Base-by-base conservation (phyloP, 441 rosid genomes). In the Melastoma candidum region DNA sequence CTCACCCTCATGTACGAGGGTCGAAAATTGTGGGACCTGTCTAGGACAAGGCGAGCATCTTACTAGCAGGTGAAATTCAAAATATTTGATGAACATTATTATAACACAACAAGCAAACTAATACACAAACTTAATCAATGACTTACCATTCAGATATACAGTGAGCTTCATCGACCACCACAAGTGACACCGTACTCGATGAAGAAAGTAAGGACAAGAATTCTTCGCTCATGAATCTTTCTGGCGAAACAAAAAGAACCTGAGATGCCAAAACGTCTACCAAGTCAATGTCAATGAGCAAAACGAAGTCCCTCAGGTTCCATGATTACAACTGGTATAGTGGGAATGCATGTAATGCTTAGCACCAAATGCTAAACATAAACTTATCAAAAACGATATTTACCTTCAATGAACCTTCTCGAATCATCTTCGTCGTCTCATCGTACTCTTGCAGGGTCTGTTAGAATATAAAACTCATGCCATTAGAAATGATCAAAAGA, bases 161-260 rank as follows among this genome's bases (percentile, higher is more conserved):
- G 51, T 92, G 96, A 68, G 94, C 96, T 83, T 92, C 98, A 79
- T 92, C 97, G 46, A 92, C 90, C 26, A 92, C 97, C 11, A 92
- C 75, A 61, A 92, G 87, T 4, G 96, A 83, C 71, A 87, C 73
- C n/a, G 63, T 61, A 11, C 57, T 59, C 63, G 59, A 50, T 32
- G 75, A 7, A 58, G 87, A 79, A 61, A 85, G 71, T 58, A 72
- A 52, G 13, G 92, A 82, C 73, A 88, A 69, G 75, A 88, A 92
- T 1, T 88, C 85, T 25, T 74, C 74, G 63, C 78, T 92, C 67
- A 85, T 55, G 65, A 92, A 77, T 65, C 95, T 85, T 67, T 92
- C 96, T 0, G 98, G 98, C 44, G 98, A 92, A 63, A 88, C 85
- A 74, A 79, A 85, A 69, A 92, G 95, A 73, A 92, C 98, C 96